A percentile compares a stretch with the other conserved stretches of the same genome.
Evolutionary conservation across 2,329 filamentous ascomycete species (phyloP).

Genomic region (Pseudogymnoascus sp.): DNA sequence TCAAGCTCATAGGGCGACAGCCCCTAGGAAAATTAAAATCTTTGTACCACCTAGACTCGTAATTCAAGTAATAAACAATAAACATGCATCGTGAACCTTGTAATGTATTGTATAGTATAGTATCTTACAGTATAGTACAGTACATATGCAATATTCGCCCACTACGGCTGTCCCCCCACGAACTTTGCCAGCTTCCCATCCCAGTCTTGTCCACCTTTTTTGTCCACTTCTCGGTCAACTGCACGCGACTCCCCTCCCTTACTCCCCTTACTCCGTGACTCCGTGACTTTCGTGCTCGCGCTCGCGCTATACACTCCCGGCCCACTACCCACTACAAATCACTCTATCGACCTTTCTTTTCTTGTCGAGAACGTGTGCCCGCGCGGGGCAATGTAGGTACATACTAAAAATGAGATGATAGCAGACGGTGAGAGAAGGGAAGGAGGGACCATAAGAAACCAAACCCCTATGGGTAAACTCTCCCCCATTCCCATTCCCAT

Average conservation of each 20-base stretch:
- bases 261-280: neutral
- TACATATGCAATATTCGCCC: neutral
- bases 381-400: constrained; percentile 1
- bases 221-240: neutral
- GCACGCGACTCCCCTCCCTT: neutral
- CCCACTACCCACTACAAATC: constrained; percentile 5
- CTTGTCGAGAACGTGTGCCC: neutral
- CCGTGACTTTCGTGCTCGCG: neutral
- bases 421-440: constrained; percentile 1
- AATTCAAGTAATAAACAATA: neutral
- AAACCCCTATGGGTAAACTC: neutral
- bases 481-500: neutral
- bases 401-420: constrained; percentile 1
- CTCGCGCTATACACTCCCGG: constrained; percentile 2
- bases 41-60: neutral
- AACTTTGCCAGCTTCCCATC: neutral
- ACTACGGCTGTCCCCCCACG: constrained; percentile 3
- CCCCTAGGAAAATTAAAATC: neutral
- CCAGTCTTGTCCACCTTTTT: too few relatives aligned
- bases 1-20: neutral
- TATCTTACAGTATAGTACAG: neutral
- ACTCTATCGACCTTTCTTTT: neutral
- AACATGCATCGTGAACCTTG: neutral
- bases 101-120: neutral
- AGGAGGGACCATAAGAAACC: neutral